Evolutionary conservation across 169 alveolate species (phyloP), one percentile per base, ranked within the genome.

Genomic region (Cryptosporidium ubiquitum): DNA sequence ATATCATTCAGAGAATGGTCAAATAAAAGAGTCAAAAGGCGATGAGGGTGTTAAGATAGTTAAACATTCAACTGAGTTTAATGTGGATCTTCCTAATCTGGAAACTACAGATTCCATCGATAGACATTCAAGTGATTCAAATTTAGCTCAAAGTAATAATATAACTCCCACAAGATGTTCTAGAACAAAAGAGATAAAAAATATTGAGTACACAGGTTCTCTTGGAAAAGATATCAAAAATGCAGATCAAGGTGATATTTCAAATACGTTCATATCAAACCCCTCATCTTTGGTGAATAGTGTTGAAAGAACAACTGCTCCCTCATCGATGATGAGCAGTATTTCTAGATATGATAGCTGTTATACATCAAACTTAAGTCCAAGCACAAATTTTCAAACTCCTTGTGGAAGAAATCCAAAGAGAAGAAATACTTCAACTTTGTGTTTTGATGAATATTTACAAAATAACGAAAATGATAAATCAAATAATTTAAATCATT

Each of bases 281-380:
- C 26, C 85, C 23, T 73, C 85, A 5, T 42, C 52, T 33, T 29
- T 47, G 64, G 58, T 29, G 6, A 79, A 79, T 47, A 79, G 89
- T n/a, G 26, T 61, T n/a, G 75, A 79, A 16, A 79, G 89, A 64
- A 79, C 79, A 1, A 79, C 89, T 35, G 89, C 89, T 18, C 89
- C 89, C 12, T 61, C 89, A 2, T 79, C 89, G 1, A 37, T 47
- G 42, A 18, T 79, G 44, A 51, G 66, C 10, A 79, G 79, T 64
- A 18, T 42, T 3, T 79, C 64, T 9, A 79, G 89, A 44, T 40
- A 40, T 20, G 68, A 47, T 10, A 23, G 35, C 23, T 79, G 51
- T 44, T 3, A 42, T 42, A 5, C 29, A 6, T 79, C 89, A 9
- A 64, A 64, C 18, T 35, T 79, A 57, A 73, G 85, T 42, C 85